Conservation (phyloP, 345 rosid genomes). For the Gossypium turneri region DNA sequence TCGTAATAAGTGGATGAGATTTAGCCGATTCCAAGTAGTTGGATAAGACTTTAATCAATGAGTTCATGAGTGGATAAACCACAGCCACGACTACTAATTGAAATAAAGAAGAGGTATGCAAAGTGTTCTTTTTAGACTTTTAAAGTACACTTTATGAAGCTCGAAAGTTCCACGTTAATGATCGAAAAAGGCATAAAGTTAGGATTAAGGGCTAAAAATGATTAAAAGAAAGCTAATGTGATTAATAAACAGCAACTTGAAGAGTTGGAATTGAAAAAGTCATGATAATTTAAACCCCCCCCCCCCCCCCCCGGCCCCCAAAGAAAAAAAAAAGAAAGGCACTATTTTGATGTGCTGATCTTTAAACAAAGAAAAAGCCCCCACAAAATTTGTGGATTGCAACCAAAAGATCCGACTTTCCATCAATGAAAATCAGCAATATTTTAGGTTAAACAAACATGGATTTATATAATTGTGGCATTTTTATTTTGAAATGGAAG, state of each 20-base stretch:
- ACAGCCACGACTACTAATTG: slow-evolving; percentile 21
- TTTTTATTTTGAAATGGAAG: background rate
- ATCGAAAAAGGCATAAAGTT: slow-evolving; percentile 5
- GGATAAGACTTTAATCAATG: slow-evolving; percentile 13
- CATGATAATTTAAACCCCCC: background rate
- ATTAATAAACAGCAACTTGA: background rate
- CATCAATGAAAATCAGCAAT: background rate
- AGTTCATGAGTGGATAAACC: slow-evolving; percentile 27
- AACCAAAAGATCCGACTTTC: background rate
- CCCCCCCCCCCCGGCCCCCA: no score
- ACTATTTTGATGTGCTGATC: background rate
- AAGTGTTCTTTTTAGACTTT: background rate
- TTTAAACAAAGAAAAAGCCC: background rate
- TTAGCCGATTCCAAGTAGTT: slow-evolving; percentile 17
- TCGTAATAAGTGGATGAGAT: slow-evolving; percentile 21
- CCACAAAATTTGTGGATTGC: background rate
- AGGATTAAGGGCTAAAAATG: background rate
- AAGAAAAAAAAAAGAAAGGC: background rate
- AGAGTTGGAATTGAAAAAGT: slow-evolving; percentile 3
- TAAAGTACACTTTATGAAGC: background rate
- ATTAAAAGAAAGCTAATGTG: slow-evolving; percentile 2
- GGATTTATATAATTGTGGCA: background rate
- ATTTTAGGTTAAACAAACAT: background rate
- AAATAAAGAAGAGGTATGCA: slow-evolving; percentile 10
- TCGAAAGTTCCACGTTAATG: background rate